Evolutionary conservation across 306 rosid genomes (phyloP).

Genomic region (Amphicarpaea edgeworthii): DNA sequence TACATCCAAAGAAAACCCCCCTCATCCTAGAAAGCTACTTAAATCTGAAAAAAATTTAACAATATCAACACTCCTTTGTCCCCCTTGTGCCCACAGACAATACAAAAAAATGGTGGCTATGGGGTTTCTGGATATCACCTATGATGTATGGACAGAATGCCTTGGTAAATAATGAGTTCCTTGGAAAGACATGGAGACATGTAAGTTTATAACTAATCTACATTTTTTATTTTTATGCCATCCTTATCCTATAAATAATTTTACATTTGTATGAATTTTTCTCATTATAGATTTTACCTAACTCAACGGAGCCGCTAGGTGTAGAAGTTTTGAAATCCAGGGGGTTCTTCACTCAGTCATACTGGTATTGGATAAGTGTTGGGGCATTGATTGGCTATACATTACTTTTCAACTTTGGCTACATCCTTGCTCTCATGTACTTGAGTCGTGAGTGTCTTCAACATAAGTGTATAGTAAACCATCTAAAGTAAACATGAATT

Average conservation of each 20-base stretch:
- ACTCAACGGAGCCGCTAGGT: constrained; percentile 56
- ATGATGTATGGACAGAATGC: constrained; percentile 57
- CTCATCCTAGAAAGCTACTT: too few species aligned
- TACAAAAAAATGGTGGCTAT: constrained; percentile 56
- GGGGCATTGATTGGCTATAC: constrained; percentile 50
- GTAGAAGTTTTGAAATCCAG: constrained; percentile 56
- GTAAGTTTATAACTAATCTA: constrained; percentile 34
- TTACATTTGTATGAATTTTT: constrained; percentile 2
- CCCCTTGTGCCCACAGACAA: constrained; percentile 39
- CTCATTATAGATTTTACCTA: constrained; percentile 51
- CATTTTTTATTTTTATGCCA: neutral
- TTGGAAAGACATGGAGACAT: constrained; percentile 51
- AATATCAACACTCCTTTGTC: neutral
- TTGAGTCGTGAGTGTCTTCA: constrained; percentile 58
- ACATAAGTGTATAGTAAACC: constrained; percentile 20
- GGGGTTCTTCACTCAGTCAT: constrained; percentile 54
- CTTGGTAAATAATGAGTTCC: constrained; percentile 54
- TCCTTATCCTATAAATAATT: constrained; percentile 14
- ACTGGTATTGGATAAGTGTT: constrained; percentile 52
- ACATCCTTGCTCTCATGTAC: constrained; percentile 57
- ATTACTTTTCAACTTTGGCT: constrained; percentile 53
- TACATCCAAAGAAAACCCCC: too few species aligned
- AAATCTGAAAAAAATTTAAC: too few species aligned
- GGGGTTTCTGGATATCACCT: constrained; percentile 63
- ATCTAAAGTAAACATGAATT: neutral